These are phyloP conservation scores for Phaeolepiota aurea DNA, from an alignment of 768 basidiomycete genomes.

Conservation along the genomic window DNA sequence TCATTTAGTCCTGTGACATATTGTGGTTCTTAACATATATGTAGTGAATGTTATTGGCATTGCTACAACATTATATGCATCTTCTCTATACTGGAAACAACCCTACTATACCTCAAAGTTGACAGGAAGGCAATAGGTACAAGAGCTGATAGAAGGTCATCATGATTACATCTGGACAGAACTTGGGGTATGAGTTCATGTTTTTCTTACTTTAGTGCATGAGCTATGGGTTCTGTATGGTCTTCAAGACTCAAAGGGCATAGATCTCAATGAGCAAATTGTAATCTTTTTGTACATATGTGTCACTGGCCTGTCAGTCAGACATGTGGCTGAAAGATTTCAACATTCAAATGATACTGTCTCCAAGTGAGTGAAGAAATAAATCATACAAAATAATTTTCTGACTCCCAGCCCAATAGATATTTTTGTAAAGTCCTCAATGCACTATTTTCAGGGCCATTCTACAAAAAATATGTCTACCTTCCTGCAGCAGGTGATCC, in stretches of 20 bases:
- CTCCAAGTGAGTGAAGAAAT: conserved; percentile 10
- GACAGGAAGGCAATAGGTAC: conserved; percentile 12
- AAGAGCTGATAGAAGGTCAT: conserved; percentile 12
- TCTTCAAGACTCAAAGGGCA: background rate
- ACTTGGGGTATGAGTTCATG: conserved; percentile 9
- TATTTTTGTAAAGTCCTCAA: conserved; percentile 19
- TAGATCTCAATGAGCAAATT: conserved; percentile 1
- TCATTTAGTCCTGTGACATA: no score
- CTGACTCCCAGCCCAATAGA: no score
- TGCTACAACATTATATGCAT: background rate
- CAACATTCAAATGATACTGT: conserved; percentile 14
- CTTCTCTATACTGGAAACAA: conserved; percentile 3
- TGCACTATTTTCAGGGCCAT: conserved; percentile 13
- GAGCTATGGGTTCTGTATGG: background rate
- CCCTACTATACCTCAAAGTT: conserved; percentile 12
- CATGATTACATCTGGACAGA: conserved; percentile 7
- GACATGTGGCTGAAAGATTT: conserved; percentile 16
- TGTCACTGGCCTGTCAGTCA: conserved; percentile 11
- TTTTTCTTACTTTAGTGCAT: conserved; percentile 8
- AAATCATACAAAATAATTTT: no score
- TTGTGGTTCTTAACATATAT: no score
- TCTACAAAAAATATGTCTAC: conserved; percentile 17
- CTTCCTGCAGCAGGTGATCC: conserved; percentile 11
- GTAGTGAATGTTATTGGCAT: background rate
- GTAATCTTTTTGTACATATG: conserved; percentile 18